These are phyloP conservation scores for Circinella umbellata DNA, from an alignment of 371 early-diverging fungal genomes.

Conservation along the genomic window DNA sequence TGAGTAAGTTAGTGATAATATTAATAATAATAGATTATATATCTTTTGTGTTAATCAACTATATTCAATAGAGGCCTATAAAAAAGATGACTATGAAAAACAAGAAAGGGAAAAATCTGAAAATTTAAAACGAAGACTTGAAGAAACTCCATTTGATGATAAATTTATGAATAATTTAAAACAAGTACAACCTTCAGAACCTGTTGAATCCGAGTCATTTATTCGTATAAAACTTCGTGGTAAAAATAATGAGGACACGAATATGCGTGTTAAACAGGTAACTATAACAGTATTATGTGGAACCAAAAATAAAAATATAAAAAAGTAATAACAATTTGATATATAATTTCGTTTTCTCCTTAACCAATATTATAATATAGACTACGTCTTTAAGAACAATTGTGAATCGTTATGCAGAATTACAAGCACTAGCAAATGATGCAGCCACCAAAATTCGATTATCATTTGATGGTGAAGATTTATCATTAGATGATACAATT, in stretches of 20 bases:
- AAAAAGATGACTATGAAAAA: constrained; percentile 28
- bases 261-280: constrained; percentile 40
- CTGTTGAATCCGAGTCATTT: constrained; percentile 15
- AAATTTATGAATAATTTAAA: background rate
- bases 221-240: constrained; percentile 36
- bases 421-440: constrained; percentile 11
- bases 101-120: constrained; percentile 18
- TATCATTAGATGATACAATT: constrained; percentile 25
- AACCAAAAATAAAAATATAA: too few species aligned
- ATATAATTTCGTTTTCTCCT: too few species aligned
- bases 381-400: constrained; percentile 18
- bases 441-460: constrained; percentile 21
- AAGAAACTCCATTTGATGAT: constrained; percentile 16
- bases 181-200: background rate
- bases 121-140: background rate
- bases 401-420: constrained; percentile 16
- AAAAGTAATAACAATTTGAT: too few species aligned
- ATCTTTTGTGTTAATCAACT: background rate
- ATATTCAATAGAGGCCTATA: constrained; percentile 36
- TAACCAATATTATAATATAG: constrained; percentile 4
- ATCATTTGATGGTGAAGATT: constrained; percentile 41
- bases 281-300: background rate
- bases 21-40: background rate
- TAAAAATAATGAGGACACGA: constrained; percentile 33
- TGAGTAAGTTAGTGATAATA: background rate